These are phyloP conservation scores for Neocucurbitaria cava DNA, from an alignment of 2,329 filamentous ascomycete genomes.

Conservation along the genomic window DNA sequence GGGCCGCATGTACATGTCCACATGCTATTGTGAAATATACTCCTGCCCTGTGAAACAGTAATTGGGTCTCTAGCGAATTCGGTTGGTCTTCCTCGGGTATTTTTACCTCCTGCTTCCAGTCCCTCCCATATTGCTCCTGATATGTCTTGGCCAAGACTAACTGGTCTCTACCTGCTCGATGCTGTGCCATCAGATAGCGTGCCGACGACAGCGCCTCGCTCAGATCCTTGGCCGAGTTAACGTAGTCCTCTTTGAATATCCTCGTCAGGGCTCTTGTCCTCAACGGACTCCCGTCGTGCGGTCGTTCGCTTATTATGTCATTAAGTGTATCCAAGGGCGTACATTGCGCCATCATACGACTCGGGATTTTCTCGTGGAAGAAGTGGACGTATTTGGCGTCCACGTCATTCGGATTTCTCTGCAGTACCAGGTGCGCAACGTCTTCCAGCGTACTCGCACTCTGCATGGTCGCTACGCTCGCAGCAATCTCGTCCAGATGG, in stretches of 20 bases:
- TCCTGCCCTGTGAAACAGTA: conserved; percentile 77
- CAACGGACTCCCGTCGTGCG: conserved; percentile 70
- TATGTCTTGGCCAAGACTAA: conserved; percentile 60
- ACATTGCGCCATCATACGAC: conserved; percentile 73
- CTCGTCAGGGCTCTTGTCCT: conserved; percentile 77
- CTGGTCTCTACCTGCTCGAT: conserved; percentile 58
- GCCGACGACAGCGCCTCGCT: conserved; percentile 68
- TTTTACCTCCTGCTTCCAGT: conserved; percentile 59
- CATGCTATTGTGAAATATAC: conserved; percentile 76
- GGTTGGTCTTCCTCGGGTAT: conserved; percentile 72
- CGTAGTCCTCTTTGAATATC: conserved; percentile 76
- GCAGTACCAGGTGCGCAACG: conserved; percentile 74
- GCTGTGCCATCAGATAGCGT: conserved; percentile 62
- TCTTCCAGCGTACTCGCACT: conserved; percentile 78
- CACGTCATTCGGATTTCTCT: conserved; percentile 69
- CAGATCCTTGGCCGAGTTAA: conserved; percentile 73
- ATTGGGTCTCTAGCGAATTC: conserved; percentile 74
- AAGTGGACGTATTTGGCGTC: conserved; percentile 91
- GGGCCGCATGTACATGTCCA: conserved; percentile 65
- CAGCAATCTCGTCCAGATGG: conserved; percentile 80
- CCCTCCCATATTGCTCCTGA: conserved; percentile 49
- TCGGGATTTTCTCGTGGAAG: conserved; percentile 89
- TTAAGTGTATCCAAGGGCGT: conserved; percentile 72
- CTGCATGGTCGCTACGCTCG: conserved; percentile 85
- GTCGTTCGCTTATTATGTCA: conserved; percentile 70